phyloP scores from a whole-genome alignment of 345 rosid species.

The Eucalyptus curtisii region DNA sequence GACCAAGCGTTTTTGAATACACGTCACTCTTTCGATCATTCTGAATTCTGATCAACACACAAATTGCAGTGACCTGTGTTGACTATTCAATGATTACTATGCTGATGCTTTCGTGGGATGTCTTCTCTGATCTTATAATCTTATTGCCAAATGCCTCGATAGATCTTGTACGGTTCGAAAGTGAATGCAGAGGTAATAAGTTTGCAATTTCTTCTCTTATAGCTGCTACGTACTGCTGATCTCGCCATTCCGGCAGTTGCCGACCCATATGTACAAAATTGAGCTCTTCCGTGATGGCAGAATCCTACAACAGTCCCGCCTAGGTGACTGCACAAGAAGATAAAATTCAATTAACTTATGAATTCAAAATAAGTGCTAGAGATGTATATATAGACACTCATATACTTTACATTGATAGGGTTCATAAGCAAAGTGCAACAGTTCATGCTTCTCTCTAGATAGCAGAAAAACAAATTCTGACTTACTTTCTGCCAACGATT shows the following conservation, averaged over 20 bases:
- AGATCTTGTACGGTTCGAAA: neutral
- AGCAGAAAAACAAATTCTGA: neutral
- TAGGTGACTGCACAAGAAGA: neutral
- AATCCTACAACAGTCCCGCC: conserved; percentile 61
- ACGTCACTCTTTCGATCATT: neutral
- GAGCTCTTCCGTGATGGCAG: conserved; percentile 39
- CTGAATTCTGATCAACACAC: neutral
- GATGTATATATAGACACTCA: neutral
- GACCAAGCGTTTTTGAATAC: neutral
- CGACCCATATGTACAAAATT: conserved; percentile 59
- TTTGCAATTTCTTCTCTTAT: neutral
- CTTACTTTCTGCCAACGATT: conserved; percentile 64
- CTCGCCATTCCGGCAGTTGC: conserved; percentile 55
- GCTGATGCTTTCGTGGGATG: neutral
- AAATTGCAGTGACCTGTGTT: neutral
- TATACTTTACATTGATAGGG: neutral
- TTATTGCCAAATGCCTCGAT: neutral
- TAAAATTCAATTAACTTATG: neutral
- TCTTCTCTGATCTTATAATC: neutral
- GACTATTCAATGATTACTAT: neutral
- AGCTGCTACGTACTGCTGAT: conserved; percentile 18
- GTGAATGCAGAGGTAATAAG: neutral
- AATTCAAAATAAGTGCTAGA: neutral
- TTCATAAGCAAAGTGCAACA: neutral
- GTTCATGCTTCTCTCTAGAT: neutral